Evolutionary conservation across 1,284 basidiomycete genomes (phyloP).

Genomic region (Sporisorium reilianum): DNA sequence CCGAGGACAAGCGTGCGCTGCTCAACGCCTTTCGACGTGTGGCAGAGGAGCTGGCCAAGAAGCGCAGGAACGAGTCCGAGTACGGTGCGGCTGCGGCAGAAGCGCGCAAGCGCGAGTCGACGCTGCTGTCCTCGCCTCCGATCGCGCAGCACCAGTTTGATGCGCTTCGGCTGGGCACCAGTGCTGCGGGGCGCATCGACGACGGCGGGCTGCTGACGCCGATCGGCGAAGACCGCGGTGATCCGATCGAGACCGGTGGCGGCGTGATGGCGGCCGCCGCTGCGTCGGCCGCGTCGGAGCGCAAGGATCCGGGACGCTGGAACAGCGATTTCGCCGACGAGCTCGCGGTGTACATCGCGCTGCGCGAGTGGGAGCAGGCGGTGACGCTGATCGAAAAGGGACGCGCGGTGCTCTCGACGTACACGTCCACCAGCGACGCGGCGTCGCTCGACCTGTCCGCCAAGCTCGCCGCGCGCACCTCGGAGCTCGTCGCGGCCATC

Average conservation of each 20-base stretch:
- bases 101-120: slow-evolving; percentile 47
- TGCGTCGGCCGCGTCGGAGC: slow-evolving; percentile 36
- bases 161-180: background rate
- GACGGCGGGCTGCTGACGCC: slow-evolving; percentile 24
- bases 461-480: slow-evolving; percentile 34
- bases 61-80: slow-evolving; percentile 90
- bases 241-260: background rate
- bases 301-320: slow-evolving; percentile 75
- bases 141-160: slow-evolving; percentile 19
- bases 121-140: slow-evolving; percentile 30
- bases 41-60: slow-evolving; percentile 87
- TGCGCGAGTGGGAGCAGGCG: slow-evolving; percentile 88
- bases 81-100: slow-evolving; percentile 32
- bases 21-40: slow-evolving; percentile 88
- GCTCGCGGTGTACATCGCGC: slow-evolving; percentile 88
- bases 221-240: slow-evolving; percentile 24
- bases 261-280: slow-evolving; percentile 47
- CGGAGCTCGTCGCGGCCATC: slow-evolving; percentile 77
- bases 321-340: slow-evolving; percentile 91
- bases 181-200: background rate
- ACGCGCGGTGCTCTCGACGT: slow-evolving; percentile 75
- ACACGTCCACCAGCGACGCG: slow-evolving; percentile 70
- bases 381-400: slow-evolving; percentile 85
- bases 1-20: slow-evolving; percentile 86
- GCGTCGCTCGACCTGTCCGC: slow-evolving; percentile 38